A percentile compares a stretch with the other conserved stretches of the same genome.
Conservation (phyloP, 169 alveolate genomes). For the Plasmodium yoelii region DNA sequence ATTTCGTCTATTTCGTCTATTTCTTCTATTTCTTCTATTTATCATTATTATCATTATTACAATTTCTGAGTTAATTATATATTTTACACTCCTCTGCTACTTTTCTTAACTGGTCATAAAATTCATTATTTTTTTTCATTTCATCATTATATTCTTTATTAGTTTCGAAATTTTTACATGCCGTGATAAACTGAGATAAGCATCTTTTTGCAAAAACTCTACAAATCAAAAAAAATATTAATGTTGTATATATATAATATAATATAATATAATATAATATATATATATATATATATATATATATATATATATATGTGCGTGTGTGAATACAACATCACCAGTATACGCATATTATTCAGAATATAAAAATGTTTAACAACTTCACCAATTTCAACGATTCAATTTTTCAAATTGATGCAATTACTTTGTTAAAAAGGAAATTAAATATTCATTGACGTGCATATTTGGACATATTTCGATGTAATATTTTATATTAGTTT, state of each 20-base stretch:
- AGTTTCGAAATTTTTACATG: conserved; percentile 29
- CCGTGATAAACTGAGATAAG: conserved; percentile 37
- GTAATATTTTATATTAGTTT: conserved; percentile 49
- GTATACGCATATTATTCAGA: neutral
- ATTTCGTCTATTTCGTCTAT: too few species aligned
- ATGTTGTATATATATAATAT: neutral
- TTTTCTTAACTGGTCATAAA: conserved; percentile 36
- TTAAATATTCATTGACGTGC: conserved; percentile 18
- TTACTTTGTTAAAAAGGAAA: conserved; percentile 64
- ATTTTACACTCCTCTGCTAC: conserved; percentile 58
- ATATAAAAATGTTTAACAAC: too few species aligned
- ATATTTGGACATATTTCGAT: conserved; percentile 59
- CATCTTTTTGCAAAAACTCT: conserved; percentile 68
- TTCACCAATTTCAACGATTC: too few species aligned
- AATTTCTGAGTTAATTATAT: neutral
- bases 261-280: neutral
- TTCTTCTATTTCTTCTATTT: too few species aligned
- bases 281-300: neutral
- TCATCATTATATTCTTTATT: conserved; percentile 34
- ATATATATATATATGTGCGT: neutral
- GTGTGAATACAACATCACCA: neutral
- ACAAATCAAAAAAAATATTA: conserved; percentile 6
- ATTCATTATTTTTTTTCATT: conserved; percentile 10
- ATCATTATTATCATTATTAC: too few species aligned
- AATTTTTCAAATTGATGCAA: too few species aligned